A percentile compares a stretch with the other conserved stretches of the same genome.
phyloP scores from a whole-genome alignment of 2,329 filamentous ascomycete species.

The Curvularia eragrostidis region DNA sequence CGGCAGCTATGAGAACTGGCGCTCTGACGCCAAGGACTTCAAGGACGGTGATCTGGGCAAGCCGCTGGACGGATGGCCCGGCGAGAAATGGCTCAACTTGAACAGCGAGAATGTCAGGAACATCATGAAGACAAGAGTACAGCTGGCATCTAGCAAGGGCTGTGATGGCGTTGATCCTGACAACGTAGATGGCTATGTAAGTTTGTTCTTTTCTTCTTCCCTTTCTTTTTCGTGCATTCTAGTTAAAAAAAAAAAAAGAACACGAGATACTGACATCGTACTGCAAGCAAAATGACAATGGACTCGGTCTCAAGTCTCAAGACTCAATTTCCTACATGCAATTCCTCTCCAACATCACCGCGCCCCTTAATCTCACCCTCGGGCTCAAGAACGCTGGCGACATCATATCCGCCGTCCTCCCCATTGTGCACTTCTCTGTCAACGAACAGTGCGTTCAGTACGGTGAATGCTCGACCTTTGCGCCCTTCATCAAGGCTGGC shows the following conservation, averaged over 20 bases:
- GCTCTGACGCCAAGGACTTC: constrained; percentile 65
- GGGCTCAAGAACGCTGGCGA: constrained; percentile 73
- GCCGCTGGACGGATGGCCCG: constrained; percentile 67
- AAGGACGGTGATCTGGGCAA: constrained; percentile 63
- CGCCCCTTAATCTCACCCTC: constrained; percentile 62
- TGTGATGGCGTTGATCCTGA: constrained; percentile 75
- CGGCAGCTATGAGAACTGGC: constrained; percentile 70
- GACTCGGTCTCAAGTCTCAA: constrained; percentile 62
- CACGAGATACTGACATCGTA: not conserved
- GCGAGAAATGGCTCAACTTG: constrained; percentile 71
- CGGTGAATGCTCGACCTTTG: constrained; percentile 65
- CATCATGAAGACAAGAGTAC: constrained; percentile 69
- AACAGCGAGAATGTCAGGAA: constrained; percentile 64
- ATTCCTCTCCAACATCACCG: constrained; percentile 65
- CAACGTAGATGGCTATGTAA: constrained; percentile 71
- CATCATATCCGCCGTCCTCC: constrained; percentile 62
- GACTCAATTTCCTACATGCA: constrained; percentile 66
- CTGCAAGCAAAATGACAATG: constrained; percentile 63
- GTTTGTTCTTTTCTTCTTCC: constrained; percentile 26
- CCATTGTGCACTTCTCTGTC: constrained; percentile 68
- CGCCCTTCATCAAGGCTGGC: constrained; percentile 62
- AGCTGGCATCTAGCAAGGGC: constrained; percentile 65
- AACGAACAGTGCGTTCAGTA: constrained; percentile 73
- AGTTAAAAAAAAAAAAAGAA: not conserved
- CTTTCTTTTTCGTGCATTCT: too few species aligned